A percentile compares a stretch with the other conserved stretches of the same genome.
Conservation (phyloP, 179 eudicot species). For the Beta corolliflora region DNA sequence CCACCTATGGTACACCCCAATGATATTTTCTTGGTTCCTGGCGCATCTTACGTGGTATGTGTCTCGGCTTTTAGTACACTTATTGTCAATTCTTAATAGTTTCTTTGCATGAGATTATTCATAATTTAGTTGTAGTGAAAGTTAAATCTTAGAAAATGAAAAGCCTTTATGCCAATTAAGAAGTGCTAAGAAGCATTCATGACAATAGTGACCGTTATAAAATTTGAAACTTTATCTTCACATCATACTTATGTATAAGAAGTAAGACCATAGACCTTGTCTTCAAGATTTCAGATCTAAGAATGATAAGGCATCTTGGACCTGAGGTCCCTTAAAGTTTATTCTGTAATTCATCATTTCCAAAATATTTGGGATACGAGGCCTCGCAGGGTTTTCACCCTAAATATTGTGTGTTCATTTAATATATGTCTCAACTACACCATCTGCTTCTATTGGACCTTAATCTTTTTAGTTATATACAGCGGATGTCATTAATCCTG, state of each 20-base stretch:
- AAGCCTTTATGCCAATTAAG: background rate
- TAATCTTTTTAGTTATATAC: background rate
- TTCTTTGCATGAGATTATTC: background rate
- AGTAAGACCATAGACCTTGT: background rate
- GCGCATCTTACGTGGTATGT: constrained; percentile 87
- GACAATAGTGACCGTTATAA: background rate
- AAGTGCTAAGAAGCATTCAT: background rate
- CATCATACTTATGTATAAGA: background rate
- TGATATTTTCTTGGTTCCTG: constrained; percentile 80
- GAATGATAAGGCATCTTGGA: background rate
- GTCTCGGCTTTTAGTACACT: background rate
- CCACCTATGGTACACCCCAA: constrained; percentile 66
- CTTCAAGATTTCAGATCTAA: background rate
- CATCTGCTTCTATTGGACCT: background rate
- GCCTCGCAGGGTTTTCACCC: no score
- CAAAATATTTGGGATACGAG: background rate
- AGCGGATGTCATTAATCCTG: background rate
- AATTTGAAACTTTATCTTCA: background rate
- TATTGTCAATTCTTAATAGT: background rate
- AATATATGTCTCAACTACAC: background rate
- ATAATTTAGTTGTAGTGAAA: background rate
- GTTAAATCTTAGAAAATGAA: background rate
- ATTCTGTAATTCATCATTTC: background rate
- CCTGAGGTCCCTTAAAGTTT: background rate
- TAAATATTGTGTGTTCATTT: background rate